Base-by-base conservation (phyloP, 192 early-diverging fungal genomes). In the Backusella australiensis region DNA sequence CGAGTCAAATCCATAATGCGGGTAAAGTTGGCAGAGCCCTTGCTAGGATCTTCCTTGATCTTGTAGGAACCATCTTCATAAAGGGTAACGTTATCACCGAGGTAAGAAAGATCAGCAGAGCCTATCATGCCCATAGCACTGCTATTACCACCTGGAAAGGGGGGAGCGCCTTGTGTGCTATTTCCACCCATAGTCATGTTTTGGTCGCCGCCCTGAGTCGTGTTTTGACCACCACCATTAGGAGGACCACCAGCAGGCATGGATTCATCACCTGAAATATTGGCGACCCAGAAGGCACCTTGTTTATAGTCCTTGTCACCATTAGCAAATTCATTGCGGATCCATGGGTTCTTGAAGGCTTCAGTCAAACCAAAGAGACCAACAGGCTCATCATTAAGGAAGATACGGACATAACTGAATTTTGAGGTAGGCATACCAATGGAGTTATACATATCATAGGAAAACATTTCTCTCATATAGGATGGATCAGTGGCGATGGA, bases 331-430 rank as follows among this genome's bases (percentile, higher is more conserved):
- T 36, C 73, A 75, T 26, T 75, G 75, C 23, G 77, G 73, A 46
- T 32, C 78, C 79, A 83, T 73, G 81, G 78, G 9, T 80, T 77
- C 69, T 78, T 83, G 35, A 83, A 80, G 46, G 67, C 76, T 76
- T 73, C 72, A 3, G 77, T 21, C 34, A 65, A 21, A 65, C 74
- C 74, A 72, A 46, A 72, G 3, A 72, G 17, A n/a, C 71, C 71
- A 1, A 72, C 17, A 14, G 71, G 15, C 34, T 72, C 9, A 34
- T 69, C 26, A 29, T 69, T 69, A 5, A 69, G 15, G 35, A 69
- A 36, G 14, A 69, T 38, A 34, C 39, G 39, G 17, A 46, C 29
- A 34, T 29, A 46, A 34, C 41, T 49, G 29, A 19, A 72, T 17
- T 46, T 42, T 32, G 41, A 44, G 26, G 71, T 21, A 72, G 71